Evolutionary conservation across 331 rosid species (phyloP).

Genomic region (Erythrophleum ivorense): DNA sequence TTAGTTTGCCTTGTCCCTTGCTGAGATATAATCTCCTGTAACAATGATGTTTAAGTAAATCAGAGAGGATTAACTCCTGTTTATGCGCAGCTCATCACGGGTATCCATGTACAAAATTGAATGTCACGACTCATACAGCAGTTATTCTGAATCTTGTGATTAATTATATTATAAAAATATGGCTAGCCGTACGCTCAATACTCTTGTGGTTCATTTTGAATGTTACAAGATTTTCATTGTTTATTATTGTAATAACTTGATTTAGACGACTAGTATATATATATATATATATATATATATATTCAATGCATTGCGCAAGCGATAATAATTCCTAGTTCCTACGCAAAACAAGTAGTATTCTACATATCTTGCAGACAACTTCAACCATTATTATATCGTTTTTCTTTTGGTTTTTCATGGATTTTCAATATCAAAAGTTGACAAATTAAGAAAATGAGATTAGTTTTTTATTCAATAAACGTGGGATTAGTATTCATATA

Average conservation of each 20-base stretch:
- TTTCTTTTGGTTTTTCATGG: neutral
- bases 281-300: too few species aligned
- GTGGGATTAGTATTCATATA: neutral
- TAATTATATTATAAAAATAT: neutral
- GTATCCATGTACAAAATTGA: neutral
- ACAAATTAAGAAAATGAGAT: neutral
- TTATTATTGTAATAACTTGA: neutral
- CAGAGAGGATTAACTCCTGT: neutral
- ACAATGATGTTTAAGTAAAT: neutral
- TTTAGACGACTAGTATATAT: too few species aligned
- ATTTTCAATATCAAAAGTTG: neutral
- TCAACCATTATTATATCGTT: neutral
- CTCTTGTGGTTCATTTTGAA: neutral
- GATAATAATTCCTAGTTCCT: neutral
- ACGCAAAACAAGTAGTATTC: conserved; percentile 10
- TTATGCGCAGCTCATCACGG: too few species aligned
- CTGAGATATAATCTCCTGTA: neutral
- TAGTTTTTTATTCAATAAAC: neutral
- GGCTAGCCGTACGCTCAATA: neutral
- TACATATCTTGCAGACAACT: conserved; percentile 29
- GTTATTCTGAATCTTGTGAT: neutral
- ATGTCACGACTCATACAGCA: too few species aligned
- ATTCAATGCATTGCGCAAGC: neutral
- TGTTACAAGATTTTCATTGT: neutral
- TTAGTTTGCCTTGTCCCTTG: too few species aligned